Evolutionary conservation across 805 yeast genomes (phyloP).

Genomic region (Teunomyces lycoperdinae): DNA sequence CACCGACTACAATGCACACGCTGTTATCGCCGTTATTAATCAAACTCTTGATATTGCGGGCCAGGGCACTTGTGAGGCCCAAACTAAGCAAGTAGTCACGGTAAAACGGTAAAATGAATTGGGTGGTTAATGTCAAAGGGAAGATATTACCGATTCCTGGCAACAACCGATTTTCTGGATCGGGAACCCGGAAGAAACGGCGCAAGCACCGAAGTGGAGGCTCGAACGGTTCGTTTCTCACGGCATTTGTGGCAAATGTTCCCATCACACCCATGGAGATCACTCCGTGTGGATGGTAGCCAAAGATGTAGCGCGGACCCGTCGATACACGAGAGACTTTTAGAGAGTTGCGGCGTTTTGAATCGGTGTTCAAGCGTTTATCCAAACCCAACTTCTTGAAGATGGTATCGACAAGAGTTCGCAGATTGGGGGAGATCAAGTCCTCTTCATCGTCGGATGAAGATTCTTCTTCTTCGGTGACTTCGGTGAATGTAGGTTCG

Average conservation of each 20-base stretch:
- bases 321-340: conserved; percentile 29
- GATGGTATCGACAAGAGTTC: conserved; percentile 33
- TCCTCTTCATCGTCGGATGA: conserved; percentile 41
- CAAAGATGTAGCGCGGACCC: conserved; percentile 82
- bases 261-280: conserved; percentile 91
- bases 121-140: conserved; percentile 76
- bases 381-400: conserved; percentile 36
- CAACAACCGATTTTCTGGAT: conserved; percentile 60
- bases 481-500: conserved; percentile 65
- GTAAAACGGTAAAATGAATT: conserved; percentile 80
- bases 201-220: conserved; percentile 33
- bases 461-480: conserved; percentile 21
- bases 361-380: conserved; percentile 33
- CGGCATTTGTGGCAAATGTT: conserved; percentile 60
- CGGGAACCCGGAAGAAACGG: conserved; percentile 58
- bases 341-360: conserved; percentile 6
- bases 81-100: conserved; percentile 79
- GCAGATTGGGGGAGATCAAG: conserved; percentile 35
- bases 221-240: conserved; percentile 42
- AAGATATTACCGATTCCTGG: conserved; percentile 81
- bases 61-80: conserved; percentile 84
- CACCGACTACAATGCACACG: conserved; percentile 90
- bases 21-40: conserved; percentile 64
- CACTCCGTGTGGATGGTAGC: conserved; percentile 96
- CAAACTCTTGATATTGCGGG: conserved; percentile 63